phyloP scores from a whole-genome alignment of 2,329 filamentous ascomycete genomes.

The Macrophomina tecta region DNA sequence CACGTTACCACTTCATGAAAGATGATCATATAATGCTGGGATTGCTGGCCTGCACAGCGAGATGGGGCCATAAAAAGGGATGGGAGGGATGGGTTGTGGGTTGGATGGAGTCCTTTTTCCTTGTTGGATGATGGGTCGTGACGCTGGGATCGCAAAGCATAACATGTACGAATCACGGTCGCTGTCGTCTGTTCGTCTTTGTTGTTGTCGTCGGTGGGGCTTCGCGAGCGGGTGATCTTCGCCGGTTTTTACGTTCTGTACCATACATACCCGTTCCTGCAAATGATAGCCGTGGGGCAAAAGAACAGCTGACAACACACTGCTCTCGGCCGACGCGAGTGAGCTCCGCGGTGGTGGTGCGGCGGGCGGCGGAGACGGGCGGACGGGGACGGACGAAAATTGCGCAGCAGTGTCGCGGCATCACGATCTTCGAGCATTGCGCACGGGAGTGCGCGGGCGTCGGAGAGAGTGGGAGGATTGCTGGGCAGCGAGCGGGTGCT shows the following conservation, averaged over 20 bases:
- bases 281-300: slow-evolving; percentile 11
- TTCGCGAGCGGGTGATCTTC: slow-evolving; percentile 8
- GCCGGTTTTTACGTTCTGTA: background rate
- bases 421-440: slow-evolving; percentile 17
- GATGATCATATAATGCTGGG: slow-evolving; percentile 20
- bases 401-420: background rate
- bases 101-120: background rate
- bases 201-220: background rate
- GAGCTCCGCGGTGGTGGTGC: background rate
- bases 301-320: slow-evolving; percentile 13
- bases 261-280: slow-evolving; percentile 17
- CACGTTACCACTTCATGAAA: background rate
- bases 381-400: slow-evolving; percentile 7
- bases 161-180: slow-evolving; percentile 17
- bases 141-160: background rate
- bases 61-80: background rate
- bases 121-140: background rate
- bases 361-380: background rate
- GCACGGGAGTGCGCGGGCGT: background rate
- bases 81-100: background rate
- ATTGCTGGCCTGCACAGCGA: slow-evolving; percentile 4
- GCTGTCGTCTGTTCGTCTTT: slow-evolving; percentile 1
- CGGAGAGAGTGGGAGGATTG: background rate
- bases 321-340: background rate
- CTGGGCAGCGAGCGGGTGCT: background rate